phyloP scores from a whole-genome alignment of 2,329 filamentous ascomycete species.

The Colletotrichum higginsianum region DNA sequence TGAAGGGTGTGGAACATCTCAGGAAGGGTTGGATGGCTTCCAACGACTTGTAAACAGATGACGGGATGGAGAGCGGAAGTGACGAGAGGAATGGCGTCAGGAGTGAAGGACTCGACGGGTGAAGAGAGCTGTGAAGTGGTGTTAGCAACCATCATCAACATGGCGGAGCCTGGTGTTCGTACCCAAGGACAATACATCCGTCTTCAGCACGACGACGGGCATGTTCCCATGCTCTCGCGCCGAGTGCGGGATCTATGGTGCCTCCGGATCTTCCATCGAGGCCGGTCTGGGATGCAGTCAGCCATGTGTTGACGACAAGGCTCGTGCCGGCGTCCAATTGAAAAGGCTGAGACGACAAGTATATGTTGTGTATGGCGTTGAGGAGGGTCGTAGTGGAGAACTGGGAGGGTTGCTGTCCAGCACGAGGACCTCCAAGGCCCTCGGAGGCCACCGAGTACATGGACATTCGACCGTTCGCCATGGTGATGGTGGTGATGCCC shows the following conservation, averaged over 20 bases:
- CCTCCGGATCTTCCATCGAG: slow-evolving; percentile 80
- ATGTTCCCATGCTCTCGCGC: slow-evolving; percentile 93
- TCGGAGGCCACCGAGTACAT: slow-evolving; percentile 79
- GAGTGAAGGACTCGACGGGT: slow-evolving; percentile 89
- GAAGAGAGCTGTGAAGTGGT: slow-evolving; percentile 77
- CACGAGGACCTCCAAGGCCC: slow-evolving; percentile 70
- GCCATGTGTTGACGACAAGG: slow-evolving; percentile 95
- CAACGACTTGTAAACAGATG: slow-evolving; percentile 82
- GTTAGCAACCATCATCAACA: slow-evolving; percentile 7
- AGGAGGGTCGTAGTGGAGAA: slow-evolving; percentile 94
- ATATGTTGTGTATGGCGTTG: slow-evolving; percentile 92
- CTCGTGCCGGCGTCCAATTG: slow-evolving; percentile 91
- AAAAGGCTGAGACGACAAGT: slow-evolving; percentile 86
- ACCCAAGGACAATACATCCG: slow-evolving; percentile 92
- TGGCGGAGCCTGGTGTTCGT: slow-evolving; percentile 51
- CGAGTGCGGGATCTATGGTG: slow-evolving; percentile 84
- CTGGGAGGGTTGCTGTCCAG: slow-evolving; percentile 79
- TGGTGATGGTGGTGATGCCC: slow-evolving; percentile 55
- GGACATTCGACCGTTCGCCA: slow-evolving; percentile 75
- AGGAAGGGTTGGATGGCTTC: slow-evolving; percentile 89
- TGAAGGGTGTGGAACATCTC: slow-evolving; percentile 88
- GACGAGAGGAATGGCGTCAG: slow-evolving; percentile 85
- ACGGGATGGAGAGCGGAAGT: slow-evolving; percentile 84
- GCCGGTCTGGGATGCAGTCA: slow-evolving; percentile 81
- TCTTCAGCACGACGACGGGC: slow-evolving; percentile 94